Evolutionary conservation across 441 rosid species (phyloP).

Genomic region (Adansonia gregorii): DNA sequence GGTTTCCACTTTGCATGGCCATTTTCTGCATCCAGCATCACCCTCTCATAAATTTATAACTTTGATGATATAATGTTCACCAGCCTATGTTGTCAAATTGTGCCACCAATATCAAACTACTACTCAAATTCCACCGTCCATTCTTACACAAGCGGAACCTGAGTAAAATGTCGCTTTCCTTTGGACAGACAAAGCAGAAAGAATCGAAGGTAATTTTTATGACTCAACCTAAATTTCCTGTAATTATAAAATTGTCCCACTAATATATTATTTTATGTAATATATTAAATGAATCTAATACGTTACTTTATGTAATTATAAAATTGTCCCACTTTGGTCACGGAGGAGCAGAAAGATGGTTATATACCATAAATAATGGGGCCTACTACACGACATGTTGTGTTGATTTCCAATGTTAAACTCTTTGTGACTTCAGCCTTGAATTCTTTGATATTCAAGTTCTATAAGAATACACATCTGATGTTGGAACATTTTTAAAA

Average conservation of each 20-base stretch:
- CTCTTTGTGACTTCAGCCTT: neutral
- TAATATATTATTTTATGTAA: too few species aligned
- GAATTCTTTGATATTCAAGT: neutral
- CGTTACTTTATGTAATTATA: neutral
- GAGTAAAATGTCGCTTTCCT: slow-evolving; percentile 6
- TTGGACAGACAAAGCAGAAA: neutral
- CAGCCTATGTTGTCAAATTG: slow-evolving; percentile 14
- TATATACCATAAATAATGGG: neutral
- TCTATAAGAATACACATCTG: neutral
- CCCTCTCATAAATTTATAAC: neutral
- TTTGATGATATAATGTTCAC: slow-evolving; percentile 24
- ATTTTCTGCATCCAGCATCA: slow-evolving; percentile 20
- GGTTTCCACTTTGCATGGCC: neutral
- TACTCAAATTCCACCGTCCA: slow-evolving; percentile 25
- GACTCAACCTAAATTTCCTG: neutral
- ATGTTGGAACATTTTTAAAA: too few species aligned
- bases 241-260: too few species aligned
- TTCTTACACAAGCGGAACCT: neutral
- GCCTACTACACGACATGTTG: neutral
- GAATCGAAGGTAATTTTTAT: neutral
- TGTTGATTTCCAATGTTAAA: neutral
- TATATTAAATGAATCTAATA: neutral
- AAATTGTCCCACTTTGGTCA: neutral
- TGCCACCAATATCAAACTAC: slow-evolving; percentile 19
- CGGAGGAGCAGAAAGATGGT: neutral